Conservation (phyloP, 2,329 filamentous ascomycete genomes). For the Colletotrichum cereale region DNA sequence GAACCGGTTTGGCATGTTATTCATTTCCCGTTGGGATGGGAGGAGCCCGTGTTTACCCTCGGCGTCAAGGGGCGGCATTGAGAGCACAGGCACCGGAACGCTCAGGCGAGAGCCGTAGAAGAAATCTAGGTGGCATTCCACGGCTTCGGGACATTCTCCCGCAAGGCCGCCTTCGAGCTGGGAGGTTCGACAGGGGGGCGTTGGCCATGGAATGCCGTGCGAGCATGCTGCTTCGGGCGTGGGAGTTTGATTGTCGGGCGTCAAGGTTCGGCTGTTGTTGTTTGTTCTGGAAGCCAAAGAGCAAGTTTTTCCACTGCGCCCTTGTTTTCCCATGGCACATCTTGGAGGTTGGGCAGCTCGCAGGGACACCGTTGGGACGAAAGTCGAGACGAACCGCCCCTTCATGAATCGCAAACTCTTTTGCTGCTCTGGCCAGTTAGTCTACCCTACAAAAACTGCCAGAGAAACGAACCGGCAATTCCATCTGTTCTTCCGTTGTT, state of each 20-base stretch:
- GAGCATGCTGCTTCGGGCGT: slow-evolving; percentile 20
- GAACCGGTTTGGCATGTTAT: neutral
- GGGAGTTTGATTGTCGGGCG: slow-evolving; percentile 36
- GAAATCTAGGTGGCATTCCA: slow-evolving; percentile 16
- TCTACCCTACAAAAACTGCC: neutral
- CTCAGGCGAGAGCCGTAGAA: slow-evolving; percentile 3
- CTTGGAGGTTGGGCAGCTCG: slow-evolving; percentile 28
- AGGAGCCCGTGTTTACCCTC: slow-evolving; percentile 4
- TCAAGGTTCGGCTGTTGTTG: slow-evolving; percentile 15
- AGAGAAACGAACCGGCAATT: neutral
- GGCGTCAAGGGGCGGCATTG: neutral
- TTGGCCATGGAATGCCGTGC: slow-evolving; percentile 31
- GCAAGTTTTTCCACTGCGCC: slow-evolving; percentile 4
- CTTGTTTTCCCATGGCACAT: neutral
- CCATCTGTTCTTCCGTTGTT: neutral
- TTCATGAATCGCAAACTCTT: slow-evolving; percentile 32
- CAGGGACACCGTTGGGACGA: slow-evolving; percentile 37
- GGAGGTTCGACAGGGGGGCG: slow-evolving; percentile 28
- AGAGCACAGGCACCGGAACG: neutral
- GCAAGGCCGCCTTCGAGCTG: neutral
- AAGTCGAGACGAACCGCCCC: slow-evolving; percentile 34
- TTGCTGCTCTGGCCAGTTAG: neutral
- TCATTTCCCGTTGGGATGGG: slow-evolving; percentile 23
- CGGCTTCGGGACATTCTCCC: slow-evolving; percentile 13
- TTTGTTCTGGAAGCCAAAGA: slow-evolving; percentile 3